These are phyloP conservation scores for Leptographium radiaticola DNA, from an alignment of 2,329 filamentous ascomycete species.

Conservation along the genomic window DNA sequence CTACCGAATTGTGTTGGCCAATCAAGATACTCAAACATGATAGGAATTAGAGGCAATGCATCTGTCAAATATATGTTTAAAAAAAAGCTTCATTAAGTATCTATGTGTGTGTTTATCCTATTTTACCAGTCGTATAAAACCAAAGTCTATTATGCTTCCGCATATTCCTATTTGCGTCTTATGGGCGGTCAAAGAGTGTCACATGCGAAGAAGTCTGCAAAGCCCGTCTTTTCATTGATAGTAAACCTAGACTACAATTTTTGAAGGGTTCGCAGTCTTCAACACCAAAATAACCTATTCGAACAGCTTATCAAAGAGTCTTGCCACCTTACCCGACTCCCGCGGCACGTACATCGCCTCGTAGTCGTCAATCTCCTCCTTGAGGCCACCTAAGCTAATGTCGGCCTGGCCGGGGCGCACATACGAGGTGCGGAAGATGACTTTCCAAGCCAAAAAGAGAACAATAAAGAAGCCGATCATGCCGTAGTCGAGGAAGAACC, in stretches of 20 bases:
- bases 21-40: too few relatives aligned
- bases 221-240: background rate
- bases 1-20: too few relatives aligned
- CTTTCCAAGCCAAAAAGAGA: conserved; percentile 3
- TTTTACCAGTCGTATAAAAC: too few relatives aligned
- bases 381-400: conserved; percentile 12
- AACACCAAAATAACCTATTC: background rate
- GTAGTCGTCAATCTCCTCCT: conserved; percentile 25
- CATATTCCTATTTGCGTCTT: too few relatives aligned
- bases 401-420: conserved; percentile 11
- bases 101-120: too few relatives aligned
- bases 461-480: conserved; percentile 9
- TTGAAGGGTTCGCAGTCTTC: too few relatives aligned
- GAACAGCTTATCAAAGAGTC: conserved; percentile 6
- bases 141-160: too few relatives aligned
- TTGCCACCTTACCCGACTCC: background rate
- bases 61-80: too few relatives aligned
- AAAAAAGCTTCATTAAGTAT: too few relatives aligned
- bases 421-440: conserved; percentile 3
- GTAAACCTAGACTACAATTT: background rate
- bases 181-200: too few relatives aligned
- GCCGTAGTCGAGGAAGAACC: conserved; percentile 10
- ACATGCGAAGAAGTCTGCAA: too few relatives aligned
- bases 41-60: too few relatives aligned
- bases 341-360: conserved; percentile 7